Evolutionary conservation across 176 grass and related monocot genomes (phyloP), one percentile per base, ranked within the genome.

Genomic region (Saccharum spontaneum): DNA sequence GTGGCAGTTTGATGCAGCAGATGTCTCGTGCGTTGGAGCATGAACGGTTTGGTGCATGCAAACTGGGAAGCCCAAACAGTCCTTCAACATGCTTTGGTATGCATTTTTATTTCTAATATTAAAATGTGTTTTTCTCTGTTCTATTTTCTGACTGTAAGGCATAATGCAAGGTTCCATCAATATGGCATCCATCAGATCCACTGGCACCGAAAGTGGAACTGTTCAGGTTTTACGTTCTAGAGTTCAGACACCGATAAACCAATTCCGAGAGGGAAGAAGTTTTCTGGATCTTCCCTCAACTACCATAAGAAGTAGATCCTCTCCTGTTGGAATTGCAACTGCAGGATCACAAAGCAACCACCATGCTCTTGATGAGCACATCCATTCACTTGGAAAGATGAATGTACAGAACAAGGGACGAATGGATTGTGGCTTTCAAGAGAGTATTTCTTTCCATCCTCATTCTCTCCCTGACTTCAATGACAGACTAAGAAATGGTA

Each of bases 391-490:
- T 54, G 83, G 87, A 75, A 90, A 88, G 85, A 87, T 89, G 83
- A 90, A 90, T 60, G 70, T 10, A 26, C 83, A 85, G 23, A 69
- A 12, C 30, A 89, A 89, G 36, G 69, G 69, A 1, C 68, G 68
- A 43, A 73, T 77, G 81, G 92, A 89, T 83, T 92, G 85, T 54
- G 90, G 87, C 69, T 81, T 92, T 80, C 88, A 93, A 84, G 87
- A 86, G 48, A 49, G 84, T 22, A 46, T 50, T 77, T 71, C 78
- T 78, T 91, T 90, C 68, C 89, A 94, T 84, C 90, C 93, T 77
- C 79, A 95, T 78, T 95, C 95, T 77, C 90, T 95, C 20, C 91
- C 95, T 46, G 95, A 95, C 2, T 88, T 84, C 60, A 83, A 84
- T 46, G 87, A 92, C 28, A 83, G 85, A 81, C 70, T 75, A 72